Evolutionary conservation across 1,284 basidiomycete genomes (phyloP).

Genomic region (Trichosporon asahii): DNA sequence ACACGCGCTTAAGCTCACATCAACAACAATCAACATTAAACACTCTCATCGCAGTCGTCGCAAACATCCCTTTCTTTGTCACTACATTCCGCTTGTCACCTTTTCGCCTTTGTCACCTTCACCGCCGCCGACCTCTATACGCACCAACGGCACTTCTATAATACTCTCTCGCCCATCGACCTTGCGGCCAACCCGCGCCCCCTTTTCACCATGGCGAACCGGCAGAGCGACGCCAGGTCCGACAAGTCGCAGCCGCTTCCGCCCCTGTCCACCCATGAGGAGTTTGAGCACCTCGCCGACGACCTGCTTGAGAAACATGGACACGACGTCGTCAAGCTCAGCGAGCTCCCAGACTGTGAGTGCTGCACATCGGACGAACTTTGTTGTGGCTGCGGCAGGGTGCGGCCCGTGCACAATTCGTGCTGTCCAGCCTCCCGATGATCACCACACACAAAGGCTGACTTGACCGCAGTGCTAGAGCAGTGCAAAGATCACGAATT

Average conservation of each 20-base stretch:
- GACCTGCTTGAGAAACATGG: conserved; percentile 1
- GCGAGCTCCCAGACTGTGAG: conserved; percentile 7
- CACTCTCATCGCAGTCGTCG: not conserved
- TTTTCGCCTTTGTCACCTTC: not conserved
- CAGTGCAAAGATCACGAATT: conserved; percentile 9
- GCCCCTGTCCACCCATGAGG: not conserved
- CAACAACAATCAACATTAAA: not conserved
- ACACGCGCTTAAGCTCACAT: not conserved
- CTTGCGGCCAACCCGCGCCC: not conserved
- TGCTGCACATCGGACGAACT: not conserved
- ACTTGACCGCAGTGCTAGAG: not conserved
- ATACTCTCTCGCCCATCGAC: not conserved
- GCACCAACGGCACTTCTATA: not conserved
- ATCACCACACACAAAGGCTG: not conserved
- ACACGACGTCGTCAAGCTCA: not conserved
- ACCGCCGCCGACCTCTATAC: not conserved
- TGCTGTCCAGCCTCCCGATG: not conserved
- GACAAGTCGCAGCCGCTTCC: not conserved
- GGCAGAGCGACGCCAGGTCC: not conserved
- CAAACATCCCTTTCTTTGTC: not conserved
- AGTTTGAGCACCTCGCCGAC: conserved; percentile 3
- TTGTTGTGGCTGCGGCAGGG: not conserved
- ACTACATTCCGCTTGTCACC: not conserved
- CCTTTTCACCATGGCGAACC: not conserved
- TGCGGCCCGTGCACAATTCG: not conserved